phyloP scores from a whole-genome alignment of 2,329 filamentous ascomycete genomes.

The Fusarium goolgardi region DNA sequence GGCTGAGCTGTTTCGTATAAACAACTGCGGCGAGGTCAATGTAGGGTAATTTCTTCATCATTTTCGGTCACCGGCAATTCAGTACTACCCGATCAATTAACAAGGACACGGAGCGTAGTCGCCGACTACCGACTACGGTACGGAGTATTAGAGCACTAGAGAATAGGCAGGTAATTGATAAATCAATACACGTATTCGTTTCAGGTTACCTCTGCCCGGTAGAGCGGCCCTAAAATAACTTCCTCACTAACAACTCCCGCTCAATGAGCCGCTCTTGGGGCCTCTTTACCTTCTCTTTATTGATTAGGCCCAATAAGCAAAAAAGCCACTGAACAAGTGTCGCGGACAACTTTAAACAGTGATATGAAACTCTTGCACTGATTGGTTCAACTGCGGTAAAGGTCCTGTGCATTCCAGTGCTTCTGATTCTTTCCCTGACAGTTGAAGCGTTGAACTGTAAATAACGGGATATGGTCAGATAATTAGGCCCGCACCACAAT shows the following conservation, averaged over 20 bases:
- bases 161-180: not conserved
- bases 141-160: not conserved
- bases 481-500: slow-evolving; percentile 5
- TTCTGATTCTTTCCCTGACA: slow-evolving; percentile 8
- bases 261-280: not conserved
- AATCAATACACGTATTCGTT: slow-evolving; percentile 32
- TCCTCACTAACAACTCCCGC: not conserved
- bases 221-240: slow-evolving; percentile 11
- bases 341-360: slow-evolving; percentile 23
- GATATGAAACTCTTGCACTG: slow-evolving; percentile 21
- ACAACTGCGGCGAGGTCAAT: slow-evolving; percentile 6
- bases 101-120: not conserved
- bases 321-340: not conserved
- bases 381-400: slow-evolving; percentile 4
- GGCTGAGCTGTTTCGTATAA: slow-evolving; percentile 15
- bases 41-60: slow-evolving; percentile 5
- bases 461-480: slow-evolving; percentile 19
- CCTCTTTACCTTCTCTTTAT: not conserved
- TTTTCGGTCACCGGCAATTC: slow-evolving; percentile 8
- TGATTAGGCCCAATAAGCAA: not conserved
- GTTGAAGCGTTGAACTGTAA: slow-evolving; percentile 35
- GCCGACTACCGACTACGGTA: slow-evolving; percentile 3
- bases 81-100: slow-evolving; percentile 7
- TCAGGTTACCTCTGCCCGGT: slow-evolving; percentile 31
- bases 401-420: slow-evolving; percentile 23